Conservation (phyloP, 208 protist genomes). For the Leishmania mexicana region DNA sequence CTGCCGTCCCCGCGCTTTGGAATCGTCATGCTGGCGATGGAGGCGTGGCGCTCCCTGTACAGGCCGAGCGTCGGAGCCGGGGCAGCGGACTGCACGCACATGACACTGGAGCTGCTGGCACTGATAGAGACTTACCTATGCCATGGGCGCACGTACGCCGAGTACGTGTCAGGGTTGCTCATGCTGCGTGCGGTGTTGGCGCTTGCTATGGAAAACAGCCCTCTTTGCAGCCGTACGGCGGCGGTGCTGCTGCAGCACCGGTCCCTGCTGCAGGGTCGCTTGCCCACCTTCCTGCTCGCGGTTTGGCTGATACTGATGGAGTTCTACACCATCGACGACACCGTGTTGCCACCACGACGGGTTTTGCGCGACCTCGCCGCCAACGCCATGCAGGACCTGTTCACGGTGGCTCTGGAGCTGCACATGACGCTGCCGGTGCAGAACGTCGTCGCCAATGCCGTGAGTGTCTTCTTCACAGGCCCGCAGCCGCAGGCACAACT, state of each 20-base stretch:
- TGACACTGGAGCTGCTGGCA: slow-evolving; percentile 55
- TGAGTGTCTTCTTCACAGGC: slow-evolving; percentile 44
- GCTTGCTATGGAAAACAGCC: slow-evolving; percentile 39
- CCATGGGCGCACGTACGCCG: slow-evolving; percentile 43
- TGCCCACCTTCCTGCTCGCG: slow-evolving; percentile 52
- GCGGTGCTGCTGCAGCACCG: slow-evolving; percentile 41
- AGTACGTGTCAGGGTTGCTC: slow-evolving; percentile 59
- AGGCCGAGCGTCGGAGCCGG: slow-evolving; percentile 40
- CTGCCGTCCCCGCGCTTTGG: slow-evolving; percentile 52
- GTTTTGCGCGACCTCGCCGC: slow-evolving; percentile 63
- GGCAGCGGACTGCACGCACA: slow-evolving; percentile 48
- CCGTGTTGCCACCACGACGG: slow-evolving; percentile 23
- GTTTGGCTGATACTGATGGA: slow-evolving; percentile 57
- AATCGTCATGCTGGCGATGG: slow-evolving; percentile 71
- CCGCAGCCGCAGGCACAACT: not conserved
- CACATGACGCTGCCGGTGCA: slow-evolving; percentile 43
- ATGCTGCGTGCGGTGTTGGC: slow-evolving; percentile 60
- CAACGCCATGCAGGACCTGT: slow-evolving; percentile 54
- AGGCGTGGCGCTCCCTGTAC: slow-evolving; percentile 67
- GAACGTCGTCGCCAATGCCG: slow-evolving; percentile 59
- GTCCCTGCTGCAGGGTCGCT: slow-evolving; percentile 40
- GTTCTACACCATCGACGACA: slow-evolving; percentile 31
- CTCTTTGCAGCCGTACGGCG: slow-evolving; percentile 9
- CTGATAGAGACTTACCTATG: slow-evolving; percentile 51
- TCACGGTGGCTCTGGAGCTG: slow-evolving; percentile 53